These are phyloP conservation scores for Petunia secreta DNA, from an alignment of 257 asterid genomes.

Conservation along the genomic window DNA sequence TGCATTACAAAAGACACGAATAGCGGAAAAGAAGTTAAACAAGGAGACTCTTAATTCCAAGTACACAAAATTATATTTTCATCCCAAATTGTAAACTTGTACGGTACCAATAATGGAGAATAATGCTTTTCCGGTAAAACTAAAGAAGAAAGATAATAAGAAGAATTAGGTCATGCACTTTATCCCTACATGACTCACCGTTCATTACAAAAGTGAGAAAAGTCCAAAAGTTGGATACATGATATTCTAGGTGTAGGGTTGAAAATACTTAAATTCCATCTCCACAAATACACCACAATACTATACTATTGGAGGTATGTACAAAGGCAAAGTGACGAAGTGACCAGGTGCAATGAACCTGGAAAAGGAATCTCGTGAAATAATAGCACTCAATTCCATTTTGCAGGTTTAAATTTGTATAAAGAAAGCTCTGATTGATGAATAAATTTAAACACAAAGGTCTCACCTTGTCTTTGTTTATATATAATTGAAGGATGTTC, in stretches of 20 bases:
- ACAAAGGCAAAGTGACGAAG: no score
- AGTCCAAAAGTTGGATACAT: not conserved
- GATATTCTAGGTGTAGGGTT: not conserved
- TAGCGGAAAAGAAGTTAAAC: not conserved
- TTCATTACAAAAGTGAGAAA: not conserved
- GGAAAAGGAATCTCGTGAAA: not conserved
- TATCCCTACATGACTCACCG: not conserved
- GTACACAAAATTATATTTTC: not conserved
- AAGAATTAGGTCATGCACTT: slow-evolving; percentile 20
- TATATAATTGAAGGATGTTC: not conserved
- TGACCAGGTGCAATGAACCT: slow-evolving; percentile 22
- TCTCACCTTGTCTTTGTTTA: slow-evolving; percentile 1
- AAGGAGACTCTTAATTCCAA: not conserved
- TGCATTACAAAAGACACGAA: not conserved
- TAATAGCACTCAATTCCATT: slow-evolving; percentile 6
- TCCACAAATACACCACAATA: not conserved
- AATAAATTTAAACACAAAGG: slow-evolving; percentile 10
- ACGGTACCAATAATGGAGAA: not conserved
- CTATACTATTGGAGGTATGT: no score
- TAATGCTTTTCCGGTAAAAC: no score
- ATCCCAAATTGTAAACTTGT: not conserved
- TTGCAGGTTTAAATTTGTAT: not conserved
- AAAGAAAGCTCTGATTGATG: not conserved
- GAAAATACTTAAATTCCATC: not conserved
- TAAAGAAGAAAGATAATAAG: not conserved